Evolutionary conservation across 2,329 filamentous ascomycete species (phyloP).

Genomic region (Ophiostoma himal-ulmi): DNA sequence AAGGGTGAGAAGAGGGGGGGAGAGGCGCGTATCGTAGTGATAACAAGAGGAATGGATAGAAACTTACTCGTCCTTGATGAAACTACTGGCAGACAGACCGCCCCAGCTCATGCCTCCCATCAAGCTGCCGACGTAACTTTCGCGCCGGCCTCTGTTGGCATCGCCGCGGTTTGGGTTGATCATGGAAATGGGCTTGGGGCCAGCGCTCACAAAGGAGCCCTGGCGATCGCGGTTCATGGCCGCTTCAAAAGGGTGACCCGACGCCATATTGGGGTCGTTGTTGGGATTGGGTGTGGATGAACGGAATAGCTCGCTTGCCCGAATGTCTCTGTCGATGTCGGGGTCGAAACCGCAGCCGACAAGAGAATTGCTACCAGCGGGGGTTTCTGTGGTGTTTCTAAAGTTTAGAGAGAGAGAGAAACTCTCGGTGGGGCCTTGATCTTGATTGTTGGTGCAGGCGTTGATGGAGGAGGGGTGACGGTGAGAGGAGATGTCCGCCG

Average conservation of each 20-base stretch:
- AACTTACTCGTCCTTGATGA: slow-evolving; percentile 94
- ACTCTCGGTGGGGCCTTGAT: slow-evolving; percentile 6
- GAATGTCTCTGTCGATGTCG: slow-evolving; percentile 32
- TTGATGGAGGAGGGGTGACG: neutral
- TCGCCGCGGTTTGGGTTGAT: slow-evolving; percentile 59
- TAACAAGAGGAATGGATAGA: neutral
- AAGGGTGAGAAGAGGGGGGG: neutral
- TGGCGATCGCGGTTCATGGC: slow-evolving; percentile 54
- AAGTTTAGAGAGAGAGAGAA: neutral
- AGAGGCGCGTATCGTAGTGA: neutral
- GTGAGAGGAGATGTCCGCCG: neutral
- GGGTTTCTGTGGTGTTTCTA: neutral
- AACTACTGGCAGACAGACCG: slow-evolving; percentile 90
- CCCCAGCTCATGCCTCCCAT: slow-evolving; percentile 94
- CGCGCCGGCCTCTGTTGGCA: slow-evolving; percentile 52
- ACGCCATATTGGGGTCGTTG: slow-evolving; percentile 47
- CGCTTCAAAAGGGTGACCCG: slow-evolving; percentile 53
- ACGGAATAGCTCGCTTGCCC: slow-evolving; percentile 10
- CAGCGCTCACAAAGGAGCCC: slow-evolving; percentile 61
- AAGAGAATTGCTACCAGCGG: neutral
- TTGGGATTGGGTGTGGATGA: neutral
- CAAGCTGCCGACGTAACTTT: slow-evolving; percentile 58
- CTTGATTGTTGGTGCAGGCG: neutral
- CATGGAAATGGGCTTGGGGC: slow-evolving; percentile 62
- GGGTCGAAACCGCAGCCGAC: slow-evolving; percentile 24